Evolutionary conservation across 768 basidiomycete genomes (phyloP), one percentile per base, ranked within the genome.

Genomic region (Boletus patriciae): DNA sequence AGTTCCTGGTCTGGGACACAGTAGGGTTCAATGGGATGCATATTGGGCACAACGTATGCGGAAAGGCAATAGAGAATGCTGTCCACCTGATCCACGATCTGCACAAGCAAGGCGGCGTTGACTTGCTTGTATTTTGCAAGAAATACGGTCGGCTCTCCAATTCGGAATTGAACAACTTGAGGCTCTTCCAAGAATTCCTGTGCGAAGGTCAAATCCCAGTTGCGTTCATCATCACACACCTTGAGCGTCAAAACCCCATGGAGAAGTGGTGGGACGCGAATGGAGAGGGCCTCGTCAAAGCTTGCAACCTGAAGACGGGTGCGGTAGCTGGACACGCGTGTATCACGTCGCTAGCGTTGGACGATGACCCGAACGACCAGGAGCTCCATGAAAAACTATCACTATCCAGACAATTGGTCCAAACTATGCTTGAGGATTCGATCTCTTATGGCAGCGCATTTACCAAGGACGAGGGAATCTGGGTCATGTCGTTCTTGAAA

Each of bases 121-220:
- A 69, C 61, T 65, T 80, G 41, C 73, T 79, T 4, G 58, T 78
- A 6, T 76, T 72, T 50, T 71, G 70, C 61, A 73, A 73, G 53
- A 66, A 67, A 15, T 50, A 37, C 0, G 73, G 73, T 1, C 64
- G 75, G 38, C 62, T 77, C 52, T 62, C 61, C 19, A 48, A 62
- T 7, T 57, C 70, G 4, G 61, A 68, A 18, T 42, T 65, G 54
- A 66, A 67, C 23, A 73, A 64, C 58, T 76, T 75, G 60, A 61
- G 54, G 42, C 60, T 77, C 15, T 77, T 77, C 53, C 62, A 67
- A 21, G 66, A 79, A 33, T 66, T 75, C 41, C 70, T 80, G 29
- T 79, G 78, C 59, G 67, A 65, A 23, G 50, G 62, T 19, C 56
- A 69, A 43, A 74, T 78, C 9, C 77, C 78, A 4, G 66, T 74